Evolutionary conservation across 495 filamentous ascomycete species (phyloP).

Genomic region (Xylaria telfairii): DNA sequence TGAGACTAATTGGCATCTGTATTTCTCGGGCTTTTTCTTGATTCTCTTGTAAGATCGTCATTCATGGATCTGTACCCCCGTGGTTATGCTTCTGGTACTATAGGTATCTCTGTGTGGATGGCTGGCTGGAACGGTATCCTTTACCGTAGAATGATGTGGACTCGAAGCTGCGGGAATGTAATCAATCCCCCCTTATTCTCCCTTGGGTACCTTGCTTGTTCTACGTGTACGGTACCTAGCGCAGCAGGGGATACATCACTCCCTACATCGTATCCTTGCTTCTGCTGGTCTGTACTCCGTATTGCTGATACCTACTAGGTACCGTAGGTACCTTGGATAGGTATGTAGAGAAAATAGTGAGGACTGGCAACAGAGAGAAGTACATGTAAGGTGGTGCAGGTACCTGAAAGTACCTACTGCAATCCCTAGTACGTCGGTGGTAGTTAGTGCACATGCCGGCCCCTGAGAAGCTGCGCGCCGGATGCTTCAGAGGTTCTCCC

Average conservation of each 20-base stretch:
- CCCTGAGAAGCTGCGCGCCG: not conserved
- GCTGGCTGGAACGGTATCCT: not conserved
- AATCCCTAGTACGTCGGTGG: no score
- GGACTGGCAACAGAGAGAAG: not conserved
- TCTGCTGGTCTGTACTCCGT: not conserved
- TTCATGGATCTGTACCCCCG: not conserved
- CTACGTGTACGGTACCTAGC: not conserved
- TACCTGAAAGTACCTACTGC: not conserved
- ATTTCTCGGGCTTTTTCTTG: not conserved
- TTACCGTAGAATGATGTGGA: not conserved
- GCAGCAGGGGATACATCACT: slow-evolving; percentile 2
- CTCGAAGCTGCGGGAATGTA: not conserved
- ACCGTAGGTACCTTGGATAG: not conserved
- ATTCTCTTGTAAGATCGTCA: not conserved
- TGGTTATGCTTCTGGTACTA: no score
- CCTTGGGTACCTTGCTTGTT: no score
- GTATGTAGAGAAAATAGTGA: not conserved
- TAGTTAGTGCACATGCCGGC: not conserved
- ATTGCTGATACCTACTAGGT: no score
- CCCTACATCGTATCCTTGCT: not conserved
- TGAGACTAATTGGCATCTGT: no score
- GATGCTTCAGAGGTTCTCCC: not conserved
- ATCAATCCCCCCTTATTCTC: slow-evolving; percentile 14
- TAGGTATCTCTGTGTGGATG: no score
- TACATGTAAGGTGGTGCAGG: not conserved